Conservation (phyloP, 2,329 filamentous ascomycete genomes). For the Colletotrichum orchidophilum region DNA sequence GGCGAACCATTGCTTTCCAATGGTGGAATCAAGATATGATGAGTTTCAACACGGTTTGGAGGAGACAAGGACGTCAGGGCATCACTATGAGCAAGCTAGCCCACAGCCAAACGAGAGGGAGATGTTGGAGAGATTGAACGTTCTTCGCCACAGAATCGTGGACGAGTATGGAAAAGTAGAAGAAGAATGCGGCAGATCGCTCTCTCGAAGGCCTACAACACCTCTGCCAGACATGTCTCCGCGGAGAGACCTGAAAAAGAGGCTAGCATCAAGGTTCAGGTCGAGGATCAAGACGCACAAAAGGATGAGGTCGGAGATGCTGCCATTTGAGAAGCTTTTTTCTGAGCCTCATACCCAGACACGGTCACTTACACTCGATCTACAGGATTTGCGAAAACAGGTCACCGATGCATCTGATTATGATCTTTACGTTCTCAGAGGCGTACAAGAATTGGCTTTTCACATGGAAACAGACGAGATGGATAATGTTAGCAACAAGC, state of each 20-base stretch:
- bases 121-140: conserved; percentile 17
- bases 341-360: background rate
- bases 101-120: background rate
- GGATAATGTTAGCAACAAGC: conserved; percentile 11
- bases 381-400: background rate
- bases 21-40: background rate
- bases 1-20: background rate
- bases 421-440: conserved; percentile 23
- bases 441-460: conserved; percentile 12
- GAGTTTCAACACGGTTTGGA: background rate
- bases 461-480: conserved; percentile 4
- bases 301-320: conserved; percentile 16
- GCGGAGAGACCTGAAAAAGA: conserved; percentile 3
- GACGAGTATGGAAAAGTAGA: background rate
- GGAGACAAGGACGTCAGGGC: background rate
- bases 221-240: background rate
- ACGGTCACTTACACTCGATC: conserved; percentile 1
- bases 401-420: background rate
- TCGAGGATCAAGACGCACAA: conserved; percentile 15
- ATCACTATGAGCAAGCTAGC: background rate
- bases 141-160: background rate
- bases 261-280: conserved; percentile 9
- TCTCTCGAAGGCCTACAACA: background rate
- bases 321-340: conserved; percentile 10
- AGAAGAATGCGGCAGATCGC: conserved; percentile 2